phyloP scores from a whole-genome alignment of 192 early-diverging fungal genomes.

The Anaeromyces robustus region DNA sequence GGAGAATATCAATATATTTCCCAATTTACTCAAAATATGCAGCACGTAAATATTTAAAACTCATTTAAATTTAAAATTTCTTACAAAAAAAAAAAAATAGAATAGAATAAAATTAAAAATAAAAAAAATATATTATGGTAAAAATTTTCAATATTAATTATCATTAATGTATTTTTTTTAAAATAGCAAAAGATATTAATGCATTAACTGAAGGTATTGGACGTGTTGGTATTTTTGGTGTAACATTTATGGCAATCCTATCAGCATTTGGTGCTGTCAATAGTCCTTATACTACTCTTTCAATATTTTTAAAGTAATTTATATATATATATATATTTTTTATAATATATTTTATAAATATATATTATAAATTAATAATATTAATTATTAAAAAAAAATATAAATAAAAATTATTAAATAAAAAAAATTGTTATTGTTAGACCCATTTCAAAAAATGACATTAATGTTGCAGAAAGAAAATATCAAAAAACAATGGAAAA shows the following conservation, averaged over 20 bases:
- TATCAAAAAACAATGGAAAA: slow-evolving; percentile 48
- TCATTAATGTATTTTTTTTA: too few relatives aligned
- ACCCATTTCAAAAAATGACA: slow-evolving; percentile 13
- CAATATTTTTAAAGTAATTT: slow-evolving; percentile 54
- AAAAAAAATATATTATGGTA: too few relatives aligned
- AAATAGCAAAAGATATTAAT: not conserved
- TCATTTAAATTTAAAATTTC: too few relatives aligned
- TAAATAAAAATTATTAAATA: not conserved
- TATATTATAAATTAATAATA: not conserved
- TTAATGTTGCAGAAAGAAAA: slow-evolving; percentile 45
- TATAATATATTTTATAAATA: not conserved
- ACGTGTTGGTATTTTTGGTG: slow-evolving; percentile 74
- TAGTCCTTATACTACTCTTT: slow-evolving; percentile 71
- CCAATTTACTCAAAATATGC: not conserved
- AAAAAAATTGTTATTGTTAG: not conserved
- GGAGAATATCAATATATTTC: slow-evolving; percentile 2
- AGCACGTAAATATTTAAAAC: too few relatives aligned
- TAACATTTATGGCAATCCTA: slow-evolving; percentile 80
- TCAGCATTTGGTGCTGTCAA: slow-evolving; percentile 92
- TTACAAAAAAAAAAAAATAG: too few relatives aligned
- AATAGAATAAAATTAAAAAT: too few relatives aligned
- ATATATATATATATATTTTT: not conserved
- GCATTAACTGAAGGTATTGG: slow-evolving; percentile 39
- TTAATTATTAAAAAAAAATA: too few relatives aligned
- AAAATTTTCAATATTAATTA: too few relatives aligned